Evolutionary conservation across 1,284 basidiomycete species (phyloP), one percentile per base, ranked within the genome.

Genomic region (Papiliotrema nemorosa): DNA sequence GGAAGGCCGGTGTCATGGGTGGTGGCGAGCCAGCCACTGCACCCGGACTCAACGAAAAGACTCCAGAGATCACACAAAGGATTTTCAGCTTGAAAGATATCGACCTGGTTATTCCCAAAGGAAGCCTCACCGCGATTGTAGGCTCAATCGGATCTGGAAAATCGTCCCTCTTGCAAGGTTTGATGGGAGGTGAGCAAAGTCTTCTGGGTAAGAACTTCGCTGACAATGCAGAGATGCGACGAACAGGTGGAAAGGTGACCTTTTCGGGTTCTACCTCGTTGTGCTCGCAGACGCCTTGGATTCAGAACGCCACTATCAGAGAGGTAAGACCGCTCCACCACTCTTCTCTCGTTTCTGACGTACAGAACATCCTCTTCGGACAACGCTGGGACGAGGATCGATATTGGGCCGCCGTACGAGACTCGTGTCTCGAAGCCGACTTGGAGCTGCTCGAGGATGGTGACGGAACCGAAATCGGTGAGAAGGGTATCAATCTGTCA

Each of bases 381-480:
- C 78, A 83, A 33, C 83, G 84, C 1, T 91, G 85, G 64, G 86
- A 92, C 40, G 83, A 87, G 59, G 81, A 82, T 41, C 79, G 81
- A 40, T 93, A 90, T 67, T 86, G 85, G 84, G 81, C 81, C 35
- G 88, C 85, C 2, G 77, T 92, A 18, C 77, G 78, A 12, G 84
- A 87, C 63, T 81, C 87, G 0, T 90, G 85, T 63, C 77, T 93
- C 25, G 84, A 85, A 57, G 80, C 83, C 2, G 89, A 93, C 74
- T 75, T 93, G 22, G 85, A 86, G 38, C 82, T 90, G 74, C 78
- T 91, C 34, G 85, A 88, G 1, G 79, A 87, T 53, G 88, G 88
- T 3, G 89, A 96, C 64, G 66, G 86, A 55, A 94, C 91, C 0
- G 88, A 91, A 69, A 91, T 94, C 44, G 90, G 90, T n/a, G 90